These are phyloP conservation scores for Cladosporium halotolerans DNA, from an alignment of 2,329 filamentous ascomycete genomes.

Conservation along the genomic window DNA sequence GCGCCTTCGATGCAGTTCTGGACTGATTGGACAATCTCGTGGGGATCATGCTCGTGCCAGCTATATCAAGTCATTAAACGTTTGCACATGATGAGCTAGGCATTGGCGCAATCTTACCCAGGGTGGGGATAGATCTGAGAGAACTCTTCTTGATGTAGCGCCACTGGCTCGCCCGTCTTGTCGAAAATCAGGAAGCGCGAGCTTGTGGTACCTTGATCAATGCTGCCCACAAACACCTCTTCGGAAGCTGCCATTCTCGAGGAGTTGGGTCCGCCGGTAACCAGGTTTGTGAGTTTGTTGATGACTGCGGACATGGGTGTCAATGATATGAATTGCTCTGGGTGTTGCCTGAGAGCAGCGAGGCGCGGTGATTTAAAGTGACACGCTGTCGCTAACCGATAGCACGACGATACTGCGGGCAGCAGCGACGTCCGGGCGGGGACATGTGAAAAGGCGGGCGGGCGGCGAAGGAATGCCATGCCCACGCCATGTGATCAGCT, in stretches of 20 bases:
- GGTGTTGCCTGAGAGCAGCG: neutral
- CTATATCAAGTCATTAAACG: conserved; percentile 38
- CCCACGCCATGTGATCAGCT: conserved; percentile 15
- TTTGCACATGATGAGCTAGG: neutral
- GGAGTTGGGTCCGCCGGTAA: neutral
- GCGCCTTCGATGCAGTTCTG: conserved; percentile 74
- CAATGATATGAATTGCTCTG: neutral
- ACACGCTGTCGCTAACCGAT: neutral
- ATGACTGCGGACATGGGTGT: neutral
- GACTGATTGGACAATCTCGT: conserved; percentile 68
- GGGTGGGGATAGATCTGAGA: conserved; percentile 76
- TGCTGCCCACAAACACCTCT: conserved; percentile 71
- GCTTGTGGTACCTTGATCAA: conserved; percentile 87
- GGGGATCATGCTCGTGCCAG: conserved; percentile 85
- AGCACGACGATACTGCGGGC: neutral
- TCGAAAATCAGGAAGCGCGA: conserved; percentile 89
- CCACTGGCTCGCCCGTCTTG: conserved; percentile 67
- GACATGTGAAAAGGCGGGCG: conserved; percentile 9
- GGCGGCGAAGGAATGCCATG: conserved; percentile 13
- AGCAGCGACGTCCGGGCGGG: conserved; percentile 1
- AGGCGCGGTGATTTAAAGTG: conserved; percentile 4
- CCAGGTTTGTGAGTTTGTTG: conserved; percentile 4
- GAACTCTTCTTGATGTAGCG: conserved; percentile 81
- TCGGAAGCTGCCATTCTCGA: conserved; percentile 20
- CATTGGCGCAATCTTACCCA: conserved; percentile 53